Base-by-base conservation (phyloP, 2,329 filamentous ascomycete genomes). In the Myriosclerotinia duriaeana region DNA sequence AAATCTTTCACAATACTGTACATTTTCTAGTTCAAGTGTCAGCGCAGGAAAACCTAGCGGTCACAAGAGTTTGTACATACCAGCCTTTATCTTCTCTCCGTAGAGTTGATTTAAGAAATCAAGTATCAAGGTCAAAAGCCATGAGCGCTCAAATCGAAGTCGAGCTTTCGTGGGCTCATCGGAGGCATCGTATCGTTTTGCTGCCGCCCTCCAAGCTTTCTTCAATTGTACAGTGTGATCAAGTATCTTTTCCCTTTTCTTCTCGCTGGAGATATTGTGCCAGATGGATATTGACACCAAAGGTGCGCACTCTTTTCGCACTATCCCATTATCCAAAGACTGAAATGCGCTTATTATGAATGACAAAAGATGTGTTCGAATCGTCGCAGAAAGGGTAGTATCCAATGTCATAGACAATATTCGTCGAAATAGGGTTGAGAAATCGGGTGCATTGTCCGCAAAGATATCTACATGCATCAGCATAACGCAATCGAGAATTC, bases 251-350 rank as follows among this genome's bases (percentile, higher is more conserved):
- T 96, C 91, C 71, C 92, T 86, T 69, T 88, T 85, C 67, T 85
- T 83, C 44, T 96, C 92, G 66, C 85, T 90, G 40, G 91, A 90
- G 48, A 99, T 80, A 75, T 97, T 96, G 74, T 98, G 92, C 95
- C 95, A 99, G 73, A 95, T 92, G 0, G 91, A 89, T 73, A 99
- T 97, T 15, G 93, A 95, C 26, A 99, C 94, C 62, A 99, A 81
- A 1, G 96, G 92, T 8, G 94, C 95, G 78, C 95, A 98, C 81
- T 99, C 95, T 78, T 97, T 98, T 69, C 95, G 89, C 60, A 99
- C 91, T 66, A 96, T 85, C 48, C 86, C 85, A 76, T 88, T 93
- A 77, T 99, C 96, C 42, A 99, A 83, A 56, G 93, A 97, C 78
- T 98, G 93, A 76, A 97, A 99, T 46, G 94, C 91, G 71, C 89